phyloP scores from a whole-genome alignment of 495 filamentous ascomycete species.

The Hypoxylon fuscum region DNA sequence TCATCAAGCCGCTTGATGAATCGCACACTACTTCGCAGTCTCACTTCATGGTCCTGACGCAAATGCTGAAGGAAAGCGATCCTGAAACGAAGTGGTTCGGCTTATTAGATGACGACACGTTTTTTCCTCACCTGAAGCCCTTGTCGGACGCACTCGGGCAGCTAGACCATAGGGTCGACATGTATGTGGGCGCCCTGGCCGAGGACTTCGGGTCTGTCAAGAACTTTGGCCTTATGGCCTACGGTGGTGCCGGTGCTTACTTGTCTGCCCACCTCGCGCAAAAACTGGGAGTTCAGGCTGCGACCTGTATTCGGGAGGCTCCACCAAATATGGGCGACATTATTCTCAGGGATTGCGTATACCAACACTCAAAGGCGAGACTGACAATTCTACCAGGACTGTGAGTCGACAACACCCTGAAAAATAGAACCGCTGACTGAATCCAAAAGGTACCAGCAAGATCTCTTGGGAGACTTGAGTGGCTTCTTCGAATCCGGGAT shows the following conservation, averaged over 20 bases:
- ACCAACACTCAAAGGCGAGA: conserved; percentile 59
- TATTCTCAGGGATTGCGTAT: conserved; percentile 68
- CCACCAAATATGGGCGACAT: conserved; percentile 61
- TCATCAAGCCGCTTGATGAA: conserved; percentile 59
- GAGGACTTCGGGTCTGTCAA: conserved; percentile 67
- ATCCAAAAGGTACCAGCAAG: conserved; percentile 59
- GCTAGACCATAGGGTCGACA: conserved; percentile 59
- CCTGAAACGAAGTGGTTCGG: conserved; percentile 67
- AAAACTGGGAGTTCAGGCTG: conserved; percentile 57
- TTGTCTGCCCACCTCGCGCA: conserved; percentile 65
- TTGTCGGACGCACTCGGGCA: conserved; percentile 52
- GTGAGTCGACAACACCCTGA: not conserved
- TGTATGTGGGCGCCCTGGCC: conserved; percentile 68
- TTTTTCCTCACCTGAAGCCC: conserved; percentile 69
- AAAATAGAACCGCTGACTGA: too few relatives aligned
- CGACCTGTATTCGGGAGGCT: conserved; percentile 56
- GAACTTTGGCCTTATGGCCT: conserved; percentile 70
- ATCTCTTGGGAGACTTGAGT: conserved; percentile 66
- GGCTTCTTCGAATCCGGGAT: conserved; percentile 69
- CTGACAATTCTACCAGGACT: conserved; percentile 65
- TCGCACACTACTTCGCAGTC: conserved; percentile 59
- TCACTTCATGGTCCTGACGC: conserved; percentile 68
- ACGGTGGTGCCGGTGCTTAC: conserved; percentile 73
- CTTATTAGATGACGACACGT: conserved; percentile 76
- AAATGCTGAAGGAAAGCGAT: conserved; percentile 60